These are phyloP conservation scores for Lentinula edodes DNA, from an alignment of 768 basidiomycete genomes.

Conservation along the genomic window DNA sequence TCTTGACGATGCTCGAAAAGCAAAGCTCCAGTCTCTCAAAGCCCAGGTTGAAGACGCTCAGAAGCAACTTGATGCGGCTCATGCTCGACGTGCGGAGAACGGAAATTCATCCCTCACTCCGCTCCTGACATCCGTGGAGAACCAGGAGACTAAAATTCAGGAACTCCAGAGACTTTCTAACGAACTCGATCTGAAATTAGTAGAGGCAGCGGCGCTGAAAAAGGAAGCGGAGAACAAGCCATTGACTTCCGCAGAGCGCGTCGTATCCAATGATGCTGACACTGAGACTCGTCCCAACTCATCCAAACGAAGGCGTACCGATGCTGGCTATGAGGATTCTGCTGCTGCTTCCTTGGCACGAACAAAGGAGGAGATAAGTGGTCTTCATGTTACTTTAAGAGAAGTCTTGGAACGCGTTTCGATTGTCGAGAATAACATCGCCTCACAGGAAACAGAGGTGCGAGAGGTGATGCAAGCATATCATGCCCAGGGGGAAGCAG, in stretches of 20 bases:
- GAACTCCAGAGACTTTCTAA: not conserved
- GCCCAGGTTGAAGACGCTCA: not conserved
- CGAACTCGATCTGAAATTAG: not conserved
- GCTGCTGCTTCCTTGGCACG: not conserved
- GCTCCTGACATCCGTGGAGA: not conserved
- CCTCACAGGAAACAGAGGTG: not conserved
- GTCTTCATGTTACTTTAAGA: not conserved
- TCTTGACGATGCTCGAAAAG: not conserved
- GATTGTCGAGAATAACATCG: not conserved
- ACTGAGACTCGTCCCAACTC: not conserved
- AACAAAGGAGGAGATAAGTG: conserved; percentile 1
- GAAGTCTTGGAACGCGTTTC: not conserved
- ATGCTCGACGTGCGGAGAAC: not conserved
- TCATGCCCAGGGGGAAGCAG: not conserved
- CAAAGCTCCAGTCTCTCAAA: not conserved
- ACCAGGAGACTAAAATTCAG: not conserved
- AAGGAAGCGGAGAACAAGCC: not conserved
- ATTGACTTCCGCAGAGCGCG: not conserved
- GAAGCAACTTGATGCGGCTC: not conserved
- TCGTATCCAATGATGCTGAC: not conserved
- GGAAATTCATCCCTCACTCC: not conserved
- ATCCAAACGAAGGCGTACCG: not conserved
- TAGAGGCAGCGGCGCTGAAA: not conserved
- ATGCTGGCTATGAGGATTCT: not conserved
- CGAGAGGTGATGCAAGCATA: not conserved